Evolutionary conservation across 2,329 filamentous ascomycete species (phyloP).

Genomic region (Hypoxylon sp.): DNA sequence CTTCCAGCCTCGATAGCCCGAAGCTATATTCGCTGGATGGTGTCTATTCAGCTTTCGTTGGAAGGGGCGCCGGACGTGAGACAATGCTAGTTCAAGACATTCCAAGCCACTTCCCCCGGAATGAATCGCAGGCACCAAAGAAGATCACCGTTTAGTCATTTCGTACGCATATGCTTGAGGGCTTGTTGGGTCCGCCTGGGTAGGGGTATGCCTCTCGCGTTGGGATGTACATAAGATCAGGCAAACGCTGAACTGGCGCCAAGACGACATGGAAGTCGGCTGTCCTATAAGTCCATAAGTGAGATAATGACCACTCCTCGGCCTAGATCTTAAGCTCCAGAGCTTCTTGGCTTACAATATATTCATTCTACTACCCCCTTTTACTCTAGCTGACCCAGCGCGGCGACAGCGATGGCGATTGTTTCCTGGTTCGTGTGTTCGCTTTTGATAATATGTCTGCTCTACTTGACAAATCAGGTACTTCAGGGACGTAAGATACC

Average conservation of each 20-base stretch:
- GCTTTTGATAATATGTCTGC: slow-evolving; percentile 34
- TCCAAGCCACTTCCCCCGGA: slow-evolving; percentile 24
- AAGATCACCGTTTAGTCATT: slow-evolving; percentile 17
- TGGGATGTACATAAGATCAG: slow-evolving; percentile 18
- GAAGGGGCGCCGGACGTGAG: slow-evolving; percentile 28
- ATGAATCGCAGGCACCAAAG: slow-evolving; percentile 19
- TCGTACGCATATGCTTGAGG: slow-evolving; percentile 20
- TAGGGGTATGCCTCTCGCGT: slow-evolving; percentile 18
- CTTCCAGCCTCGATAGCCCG: slow-evolving; percentile 11
- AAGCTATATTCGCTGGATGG: slow-evolving; percentile 19
- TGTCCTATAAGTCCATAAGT: slow-evolving; percentile 28
- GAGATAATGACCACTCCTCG: not conserved
- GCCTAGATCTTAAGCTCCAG: slow-evolving; percentile 16
- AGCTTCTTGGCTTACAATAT: slow-evolving; percentile 18
- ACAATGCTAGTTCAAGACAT: slow-evolving; percentile 32
- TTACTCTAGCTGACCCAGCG: slow-evolving; percentile 57
- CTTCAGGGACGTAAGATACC: slow-evolving; percentile 44
- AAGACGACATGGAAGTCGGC: slow-evolving; percentile 8
- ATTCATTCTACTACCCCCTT: slow-evolving; percentile 8
- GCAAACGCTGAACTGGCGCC: slow-evolving; percentile 6
- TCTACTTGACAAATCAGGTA: slow-evolving; percentile 37
- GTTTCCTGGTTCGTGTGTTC: slow-evolving; percentile 38
- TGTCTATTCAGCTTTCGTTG: slow-evolving; percentile 5
- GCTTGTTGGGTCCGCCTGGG: slow-evolving; percentile 13
- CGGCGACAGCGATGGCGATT: slow-evolving; percentile 51